These are phyloP conservation scores for Colletotrichum navitas DNA, from an alignment of 2,329 filamentous ascomycete genomes.

Conservation along the genomic window DNA sequence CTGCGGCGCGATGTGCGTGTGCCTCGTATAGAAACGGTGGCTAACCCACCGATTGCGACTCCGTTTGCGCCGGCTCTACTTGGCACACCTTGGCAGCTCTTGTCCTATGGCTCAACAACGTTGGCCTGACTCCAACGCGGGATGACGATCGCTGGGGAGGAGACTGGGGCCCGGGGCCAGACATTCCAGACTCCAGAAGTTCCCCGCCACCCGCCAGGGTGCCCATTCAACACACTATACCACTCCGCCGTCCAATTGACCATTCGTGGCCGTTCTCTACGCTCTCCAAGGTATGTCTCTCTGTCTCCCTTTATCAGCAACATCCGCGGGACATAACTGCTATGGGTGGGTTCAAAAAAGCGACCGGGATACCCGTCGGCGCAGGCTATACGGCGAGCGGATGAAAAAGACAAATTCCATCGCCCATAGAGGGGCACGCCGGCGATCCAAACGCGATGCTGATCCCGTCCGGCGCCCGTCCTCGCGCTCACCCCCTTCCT, in stretches of 20 bases:
- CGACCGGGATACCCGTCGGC: neutral
- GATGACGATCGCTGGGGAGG: slow-evolving; percentile 23
- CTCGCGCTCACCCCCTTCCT: slow-evolving; percentile 1
- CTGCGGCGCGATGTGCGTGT: slow-evolving; percentile 3
- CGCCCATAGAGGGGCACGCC: slow-evolving; percentile 12
- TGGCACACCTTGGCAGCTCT: slow-evolving; percentile 39
- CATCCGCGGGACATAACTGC: neutral
- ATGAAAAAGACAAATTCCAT: slow-evolving; percentile 1
- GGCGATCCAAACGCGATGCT: slow-evolving; percentile 39
- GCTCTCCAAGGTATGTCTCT: too few species aligned
- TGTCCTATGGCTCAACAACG: slow-evolving; percentile 38
- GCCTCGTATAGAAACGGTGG: slow-evolving; percentile 33
- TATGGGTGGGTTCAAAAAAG: neutral
- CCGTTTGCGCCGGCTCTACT: slow-evolving; percentile 38
- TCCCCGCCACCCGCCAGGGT: neutral
- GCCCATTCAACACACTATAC: slow-evolving; percentile 23
- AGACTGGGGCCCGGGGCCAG: neutral
- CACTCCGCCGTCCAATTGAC: slow-evolving; percentile 23
- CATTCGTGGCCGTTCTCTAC: slow-evolving; percentile 6
- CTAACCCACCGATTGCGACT: slow-evolving; percentile 28
- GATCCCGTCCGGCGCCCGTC: slow-evolving; percentile 19
- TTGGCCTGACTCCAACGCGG: slow-evolving; percentile 30
- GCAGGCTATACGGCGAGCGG: slow-evolving; percentile 22
- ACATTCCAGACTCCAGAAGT: slow-evolving; percentile 30
- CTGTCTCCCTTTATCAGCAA: neutral